A percentile compares a stretch with the other conserved stretches of the same genome.
Conservation (phyloP, 2,329 filamentous ascomycete genomes). For the Colletotrichum camelliae region DNA sequence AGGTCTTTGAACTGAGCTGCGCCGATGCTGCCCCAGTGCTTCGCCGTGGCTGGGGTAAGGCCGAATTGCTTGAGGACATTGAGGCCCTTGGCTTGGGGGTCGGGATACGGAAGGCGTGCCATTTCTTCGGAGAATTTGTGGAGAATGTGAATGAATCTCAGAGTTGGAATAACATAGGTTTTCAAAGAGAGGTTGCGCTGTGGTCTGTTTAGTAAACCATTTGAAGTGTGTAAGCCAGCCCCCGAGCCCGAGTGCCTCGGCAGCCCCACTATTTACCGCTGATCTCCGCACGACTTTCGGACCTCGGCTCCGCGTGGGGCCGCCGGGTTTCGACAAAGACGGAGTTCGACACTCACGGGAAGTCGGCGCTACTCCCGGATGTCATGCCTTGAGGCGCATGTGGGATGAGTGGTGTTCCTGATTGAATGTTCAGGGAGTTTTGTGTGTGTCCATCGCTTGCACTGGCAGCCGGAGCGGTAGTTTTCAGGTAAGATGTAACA, state of each 20-base stretch:
- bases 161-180: background rate
- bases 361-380: background rate
- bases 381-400: background rate
- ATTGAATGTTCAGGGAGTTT: background rate
- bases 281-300: background rate
- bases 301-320: background rate
- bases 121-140: background rate
- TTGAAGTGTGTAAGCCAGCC: background rate
- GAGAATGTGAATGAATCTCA: background rate
- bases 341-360: background rate
- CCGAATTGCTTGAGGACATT: background rate
- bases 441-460: background rate
- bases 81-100: background rate
- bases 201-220: background rate
- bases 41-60: background rate
- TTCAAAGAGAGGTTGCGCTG: no score
- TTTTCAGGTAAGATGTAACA: background rate
- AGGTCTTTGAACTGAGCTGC: background rate
- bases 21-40: background rate
- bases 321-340: background rate
- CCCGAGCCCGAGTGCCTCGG: background rate
- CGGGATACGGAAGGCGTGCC: background rate
- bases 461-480: background rate
- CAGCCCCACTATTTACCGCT: background rate
- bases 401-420: accelerated